phyloP scores from a whole-genome alignment of 1,139 yeast genomes.

The Pichia sp. region DNA sequence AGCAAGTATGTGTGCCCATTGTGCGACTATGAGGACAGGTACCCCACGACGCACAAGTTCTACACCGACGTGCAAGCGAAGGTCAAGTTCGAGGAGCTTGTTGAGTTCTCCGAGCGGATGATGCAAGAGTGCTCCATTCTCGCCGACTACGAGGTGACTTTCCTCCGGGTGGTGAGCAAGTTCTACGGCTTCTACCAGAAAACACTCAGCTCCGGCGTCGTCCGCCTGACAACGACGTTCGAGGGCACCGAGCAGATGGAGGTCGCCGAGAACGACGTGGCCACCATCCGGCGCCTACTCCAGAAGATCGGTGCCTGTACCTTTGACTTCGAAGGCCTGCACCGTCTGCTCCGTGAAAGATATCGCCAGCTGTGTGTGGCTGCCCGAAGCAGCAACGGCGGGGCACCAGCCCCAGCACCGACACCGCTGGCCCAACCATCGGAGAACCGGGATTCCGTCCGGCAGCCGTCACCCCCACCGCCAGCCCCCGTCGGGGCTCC shows the following conservation, averaged over 20 bases:
- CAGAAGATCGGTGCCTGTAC: conserved; percentile 10
- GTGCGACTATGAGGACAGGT: conserved; percentile 45
- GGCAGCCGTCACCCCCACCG: no score
- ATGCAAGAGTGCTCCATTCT: conserved; percentile 4
- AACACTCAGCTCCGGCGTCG: background rate
- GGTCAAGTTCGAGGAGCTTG: conserved; percentile 9
- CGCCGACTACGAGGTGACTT: conserved; percentile 4
- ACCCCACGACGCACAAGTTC: conserved; percentile 29
- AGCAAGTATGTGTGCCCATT: conserved; percentile 60
- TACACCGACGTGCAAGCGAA: conserved; percentile 8
- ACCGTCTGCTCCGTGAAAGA: background rate
- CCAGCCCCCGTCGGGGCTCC: no score
- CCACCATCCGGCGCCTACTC: background rate
- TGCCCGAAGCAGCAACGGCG: background rate
- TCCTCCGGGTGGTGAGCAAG: conserved; percentile 7
- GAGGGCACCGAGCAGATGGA: background rate
- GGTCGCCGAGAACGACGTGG: background rate
- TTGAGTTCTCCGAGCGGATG: conserved; percentile 3
- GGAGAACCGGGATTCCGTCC: no score
- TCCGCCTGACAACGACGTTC: conserved; percentile 7
- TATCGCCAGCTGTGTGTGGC: background rate
- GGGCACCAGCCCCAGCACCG: background rate
- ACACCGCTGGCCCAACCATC: background rate
- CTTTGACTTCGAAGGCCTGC: conserved; percentile 1
- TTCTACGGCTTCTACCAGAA: conserved; percentile 1